Percentiles rank a stretch among this genome's conserved stretches.
phyloP scores from a whole-genome alignment of 1,284 basidiomycete species.

The Cryptococcus floricola region DNA sequence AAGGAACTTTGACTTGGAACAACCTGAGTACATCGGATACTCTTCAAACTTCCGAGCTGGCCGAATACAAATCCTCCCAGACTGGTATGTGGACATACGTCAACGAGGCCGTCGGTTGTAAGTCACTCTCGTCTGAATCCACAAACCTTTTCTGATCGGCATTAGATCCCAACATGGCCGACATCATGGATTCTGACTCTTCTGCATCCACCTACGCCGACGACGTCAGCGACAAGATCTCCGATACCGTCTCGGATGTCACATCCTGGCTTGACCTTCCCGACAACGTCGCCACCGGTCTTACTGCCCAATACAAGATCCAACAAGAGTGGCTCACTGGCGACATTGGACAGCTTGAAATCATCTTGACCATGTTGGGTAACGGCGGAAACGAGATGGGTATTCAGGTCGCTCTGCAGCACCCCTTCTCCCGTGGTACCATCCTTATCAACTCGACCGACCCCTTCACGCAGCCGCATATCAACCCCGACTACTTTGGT shows the following conservation, averaged over 20 bases:
- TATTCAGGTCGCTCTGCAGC: conserved; percentile 47
- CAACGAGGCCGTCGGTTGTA: conserved; percentile 48
- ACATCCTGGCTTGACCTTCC: conserved; percentile 35
- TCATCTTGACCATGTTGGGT: conserved; percentile 44
- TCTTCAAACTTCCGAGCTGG: conserved; percentile 24
- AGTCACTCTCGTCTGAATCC: conserved; percentile 7
- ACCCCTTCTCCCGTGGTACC: conserved; percentile 48
- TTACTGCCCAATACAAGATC: conserved; percentile 39
- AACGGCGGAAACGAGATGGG: conserved; percentile 33
- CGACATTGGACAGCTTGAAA: conserved; percentile 45
- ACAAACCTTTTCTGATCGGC: not conserved
- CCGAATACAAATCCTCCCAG: conserved; percentile 24
- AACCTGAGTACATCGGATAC: conserved; percentile 24
- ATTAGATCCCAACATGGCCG: conserved; percentile 26
- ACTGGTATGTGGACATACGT: conserved; percentile 48
- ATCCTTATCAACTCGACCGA: conserved; percentile 56
- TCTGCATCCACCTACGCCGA: conserved; percentile 26
- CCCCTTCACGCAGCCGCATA: conserved; percentile 57
- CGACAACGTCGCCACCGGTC: conserved; percentile 33
- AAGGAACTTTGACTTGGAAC: conserved; percentile 40
- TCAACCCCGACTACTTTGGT: conserved; percentile 62
- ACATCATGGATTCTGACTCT: conserved; percentile 22
- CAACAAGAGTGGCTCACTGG: conserved; percentile 31
- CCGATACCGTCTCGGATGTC: conserved; percentile 70
- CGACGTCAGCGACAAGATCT: conserved; percentile 60